phyloP scores from a whole-genome alignment of 768 basidiomycete genomes.

The Lenzites betulinus region DNA sequence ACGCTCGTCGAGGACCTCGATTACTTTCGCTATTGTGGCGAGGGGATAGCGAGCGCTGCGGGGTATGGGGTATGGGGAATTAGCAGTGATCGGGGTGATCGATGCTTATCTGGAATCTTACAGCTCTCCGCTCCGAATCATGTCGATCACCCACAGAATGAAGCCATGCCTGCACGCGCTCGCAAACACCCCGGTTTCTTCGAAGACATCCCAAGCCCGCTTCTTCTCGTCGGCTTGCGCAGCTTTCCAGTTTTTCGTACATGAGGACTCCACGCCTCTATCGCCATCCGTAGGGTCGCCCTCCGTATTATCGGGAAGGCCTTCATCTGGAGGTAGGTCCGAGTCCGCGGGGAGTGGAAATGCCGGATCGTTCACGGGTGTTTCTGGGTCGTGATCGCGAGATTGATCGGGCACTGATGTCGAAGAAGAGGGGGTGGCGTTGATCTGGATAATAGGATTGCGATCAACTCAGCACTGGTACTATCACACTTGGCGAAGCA shows the following conservation, averaged over 20 bases:
- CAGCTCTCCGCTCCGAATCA: conserved; percentile 24
- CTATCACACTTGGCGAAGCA: too few relatives aligned
- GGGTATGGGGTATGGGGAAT: too few relatives aligned
- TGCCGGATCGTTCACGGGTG: too few relatives aligned
- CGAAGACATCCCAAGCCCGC: conserved; percentile 39
- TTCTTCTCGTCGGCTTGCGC: conserved; percentile 31
- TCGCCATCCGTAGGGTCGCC: conserved; percentile 18
- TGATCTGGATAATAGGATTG: too few relatives aligned
- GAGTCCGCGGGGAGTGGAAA: background rate
- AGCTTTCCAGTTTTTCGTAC: conserved; percentile 37
- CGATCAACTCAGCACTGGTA: too few relatives aligned
- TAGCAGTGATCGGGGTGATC: background rate
- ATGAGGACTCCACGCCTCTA: conserved; percentile 21
- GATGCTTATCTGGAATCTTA: conserved; percentile 2
- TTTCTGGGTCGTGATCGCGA: too few relatives aligned
- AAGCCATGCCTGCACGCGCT: conserved; percentile 19
- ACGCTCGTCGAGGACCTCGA: background rate
- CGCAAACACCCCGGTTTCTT: conserved; percentile 43
- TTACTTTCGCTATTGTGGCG: conserved; percentile 9
- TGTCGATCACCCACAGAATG: conserved; percentile 22
- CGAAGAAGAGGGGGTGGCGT: too few relatives aligned
- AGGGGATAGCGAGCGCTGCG: conserved; percentile 30
- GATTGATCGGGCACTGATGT: too few relatives aligned
- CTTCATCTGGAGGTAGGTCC: background rate
- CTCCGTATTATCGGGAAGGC: conserved; percentile 11